Evolutionary conservation across 352 stramenopile species (phyloP), one percentile per base, ranked within the genome.

Genomic region (Plasmopara viticola): DNA sequence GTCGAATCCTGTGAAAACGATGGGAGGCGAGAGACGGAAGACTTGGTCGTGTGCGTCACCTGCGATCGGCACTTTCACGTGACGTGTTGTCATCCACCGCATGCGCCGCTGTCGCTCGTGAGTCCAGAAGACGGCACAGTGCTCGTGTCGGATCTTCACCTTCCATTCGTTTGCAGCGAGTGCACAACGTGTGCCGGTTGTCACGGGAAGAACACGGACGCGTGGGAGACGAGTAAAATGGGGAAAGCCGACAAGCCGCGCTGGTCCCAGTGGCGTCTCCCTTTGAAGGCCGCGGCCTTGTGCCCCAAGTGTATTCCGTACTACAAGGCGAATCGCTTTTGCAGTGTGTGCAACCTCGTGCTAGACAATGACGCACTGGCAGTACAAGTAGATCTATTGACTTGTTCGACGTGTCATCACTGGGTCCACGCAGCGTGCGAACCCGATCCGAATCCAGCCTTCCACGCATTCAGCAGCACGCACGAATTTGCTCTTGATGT

Each of bases 351-450:
- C 52, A 67, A 83, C 15, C 35, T 56, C 12, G 58, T 77, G 6
- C 58, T 89, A 25, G 66, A 82, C 18, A 66, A 81, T 12, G 58
- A 72, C 2, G 33, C 70, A 7, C 44, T 86, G 2, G 44, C 66
- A 13, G 78, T 71, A 0, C 82, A 69, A 37, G 55, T 80, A 17
- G 56, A 73, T 31, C 54, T 92, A 40, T 59, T 93, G 5, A 72
- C 79, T 10, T 95, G 84, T 44, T 81, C 74, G 9, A 85, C 69
- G 2, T 95, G 85, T 29, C 62, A 84, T n/a, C 64, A 86, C 13
- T 95, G 79, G 79, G 75, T 91, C 5, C 85, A 95, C 35, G 66
- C 74, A 6, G 63, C 70, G n/a, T 95, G 85, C 44, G 85, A 95
- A 30, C 78, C 76, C 2, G 83, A 93, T 30, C 66, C 68, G 6